These are phyloP conservation scores for Rubia tinctorum DNA, from an alignment of 305 asterid species.

Conservation along the genomic window DNA sequence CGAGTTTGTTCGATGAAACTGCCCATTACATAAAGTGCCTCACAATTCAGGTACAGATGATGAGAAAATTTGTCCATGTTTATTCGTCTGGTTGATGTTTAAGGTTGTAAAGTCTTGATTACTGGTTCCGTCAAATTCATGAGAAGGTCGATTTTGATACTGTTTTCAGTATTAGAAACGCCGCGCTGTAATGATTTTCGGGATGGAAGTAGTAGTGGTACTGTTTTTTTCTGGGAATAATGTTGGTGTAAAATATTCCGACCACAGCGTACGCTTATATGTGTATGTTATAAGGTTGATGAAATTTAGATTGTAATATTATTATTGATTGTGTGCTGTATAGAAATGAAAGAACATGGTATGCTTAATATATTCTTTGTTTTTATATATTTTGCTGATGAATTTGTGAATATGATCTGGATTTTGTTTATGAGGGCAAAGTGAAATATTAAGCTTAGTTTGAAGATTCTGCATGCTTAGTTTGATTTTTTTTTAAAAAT, in stretches of 20 bases:
- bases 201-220: neutral
- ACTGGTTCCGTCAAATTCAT: neutral
- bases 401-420: slow-evolving; percentile 2
- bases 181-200: neutral
- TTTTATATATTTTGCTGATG: neutral
- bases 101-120: neutral
- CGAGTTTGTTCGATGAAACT: slow-evolving; percentile 62
- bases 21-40: slow-evolving; percentile 75
- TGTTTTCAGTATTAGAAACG: neutral
- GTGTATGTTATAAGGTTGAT: neutral
- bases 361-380: neutral
- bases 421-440: neutral
- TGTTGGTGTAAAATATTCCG: neutral
- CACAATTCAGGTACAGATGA: slow-evolving; percentile 65
- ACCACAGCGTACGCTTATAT: neutral
- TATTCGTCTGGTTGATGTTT: slow-evolving; percentile 28
- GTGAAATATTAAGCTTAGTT: neutral
- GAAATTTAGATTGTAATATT: neutral
- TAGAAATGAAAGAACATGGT: neutral
- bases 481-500: too few species aligned
- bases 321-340: neutral
- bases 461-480: slow-evolving; percentile 1
- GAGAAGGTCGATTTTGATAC: neutral
- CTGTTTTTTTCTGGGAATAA: neutral
- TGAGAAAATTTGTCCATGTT: slow-evolving; percentile 49